phyloP scores from a whole-genome alignment of 495 filamentous ascomycete genomes.

The Penicillium subrubescens region DNA sequence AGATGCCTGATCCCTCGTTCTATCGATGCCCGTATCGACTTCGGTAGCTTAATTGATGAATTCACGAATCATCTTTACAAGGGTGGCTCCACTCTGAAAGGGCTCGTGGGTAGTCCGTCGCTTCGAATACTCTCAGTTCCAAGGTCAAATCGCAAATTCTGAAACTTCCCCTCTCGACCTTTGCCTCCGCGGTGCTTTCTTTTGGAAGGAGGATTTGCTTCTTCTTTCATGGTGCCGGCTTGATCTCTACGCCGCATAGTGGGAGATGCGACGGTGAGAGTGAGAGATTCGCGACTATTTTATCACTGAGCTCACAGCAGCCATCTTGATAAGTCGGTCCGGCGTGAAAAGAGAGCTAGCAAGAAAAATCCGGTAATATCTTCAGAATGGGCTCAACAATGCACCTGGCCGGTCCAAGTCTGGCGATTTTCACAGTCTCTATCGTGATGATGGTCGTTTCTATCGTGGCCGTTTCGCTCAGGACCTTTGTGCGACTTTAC shows the following conservation, averaged over 20 bases:
- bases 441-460: slow-evolving; percentile 24
- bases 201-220: neutral
- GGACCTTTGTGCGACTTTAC: slow-evolving; percentile 30
- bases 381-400: neutral
- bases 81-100: neutral
- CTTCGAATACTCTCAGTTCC: neutral
- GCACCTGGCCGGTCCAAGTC: neutral
- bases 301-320: neutral
- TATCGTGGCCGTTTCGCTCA: slow-evolving; percentile 22
- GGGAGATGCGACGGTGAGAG: neutral
- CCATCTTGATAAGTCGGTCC: neutral
- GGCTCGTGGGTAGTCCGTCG: slow-evolving; percentile 3
- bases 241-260: neutral
- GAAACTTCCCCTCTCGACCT: neutral
- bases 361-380: neutral
- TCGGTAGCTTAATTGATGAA: slow-evolving; percentile 4
- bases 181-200: neutral
- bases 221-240: neutral
- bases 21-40: neutral
- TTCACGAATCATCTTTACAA: neutral
- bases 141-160: neutral
- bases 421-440: slow-evolving; percentile 21
- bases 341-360: neutral
- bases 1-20: neutral
- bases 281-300: neutral